phyloP scores from a whole-genome alignment of 768 basidiomycete species.

The Scleroderma bovista region DNA sequence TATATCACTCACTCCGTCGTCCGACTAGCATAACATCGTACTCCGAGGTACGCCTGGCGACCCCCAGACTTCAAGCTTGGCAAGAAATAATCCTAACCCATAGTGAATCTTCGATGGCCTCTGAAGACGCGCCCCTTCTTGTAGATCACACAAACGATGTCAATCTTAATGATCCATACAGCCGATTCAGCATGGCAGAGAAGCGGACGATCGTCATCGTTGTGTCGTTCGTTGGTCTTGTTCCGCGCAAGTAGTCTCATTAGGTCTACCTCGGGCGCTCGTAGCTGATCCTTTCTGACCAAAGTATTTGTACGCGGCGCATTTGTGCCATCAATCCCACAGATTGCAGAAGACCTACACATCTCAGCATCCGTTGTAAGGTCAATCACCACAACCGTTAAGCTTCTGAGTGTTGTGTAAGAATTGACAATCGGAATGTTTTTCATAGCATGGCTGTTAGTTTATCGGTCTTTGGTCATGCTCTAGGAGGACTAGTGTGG shows the following conservation, averaged over 20 bases:
- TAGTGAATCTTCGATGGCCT: conserved; percentile 9
- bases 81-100: too few species aligned
- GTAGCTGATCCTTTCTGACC: not conserved
- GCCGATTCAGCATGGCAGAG: conserved; percentile 46
- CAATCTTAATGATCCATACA: conserved; percentile 37
- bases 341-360: conserved; percentile 60
- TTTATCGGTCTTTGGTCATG: conserved; percentile 41
- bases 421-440: not conserved
- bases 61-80: too few species aligned
- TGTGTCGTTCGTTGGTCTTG: conserved; percentile 55
- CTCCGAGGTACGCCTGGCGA: too few species aligned
- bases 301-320: conserved; percentile 64
- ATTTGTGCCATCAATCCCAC: conserved; percentile 71
- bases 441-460: conserved; percentile 45
- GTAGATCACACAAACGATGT: conserved; percentile 1
- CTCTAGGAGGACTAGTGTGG: conserved; percentile 46
- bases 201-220: conserved; percentile 55
- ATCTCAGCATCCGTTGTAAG: conserved; percentile 55
- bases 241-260: conserved; percentile 45
- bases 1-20: too few species aligned
- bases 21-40: too few species aligned
- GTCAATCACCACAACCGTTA: conserved; percentile 22
- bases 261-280: not conserved
- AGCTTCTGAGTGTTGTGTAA: not conserved
- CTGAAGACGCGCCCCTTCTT: conserved; percentile 28